Base-by-base conservation (phyloP, 306 rosid species). In the Malus asiatica region DNA sequence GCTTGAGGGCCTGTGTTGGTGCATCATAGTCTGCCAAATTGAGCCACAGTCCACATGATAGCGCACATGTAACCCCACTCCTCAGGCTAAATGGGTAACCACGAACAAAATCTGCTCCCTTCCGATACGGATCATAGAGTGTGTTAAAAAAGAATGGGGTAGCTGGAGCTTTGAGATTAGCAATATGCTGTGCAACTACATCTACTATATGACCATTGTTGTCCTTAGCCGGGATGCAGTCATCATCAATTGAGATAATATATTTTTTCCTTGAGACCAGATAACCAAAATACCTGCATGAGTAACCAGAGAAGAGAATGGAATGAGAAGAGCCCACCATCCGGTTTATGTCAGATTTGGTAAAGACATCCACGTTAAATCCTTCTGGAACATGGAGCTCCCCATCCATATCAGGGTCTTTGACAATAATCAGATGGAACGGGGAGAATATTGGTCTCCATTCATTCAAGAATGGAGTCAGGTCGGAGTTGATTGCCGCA, bases 141-240 rank as follows among this genome's bases (percentile, higher is more conserved):
- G 99, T 96, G 82, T 92, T 96, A 71, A 96, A 96, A 83, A 96
- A 96, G 89, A 96, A 96, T n/a, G 99, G 99, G 20, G 99, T 96
- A 12, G 99, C 99, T 25, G 99, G 99, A 67, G 93, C 89, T 81
- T 77, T 76, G 66, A 96, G 96, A 88, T 96, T 96, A 55, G 82
- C 58, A 15, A 89, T 62, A 78, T 95, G 99, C 88, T 92, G 97
- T 44, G 88, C 89, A 66, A 90, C 93, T 25, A 78, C 76, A 83
- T 96, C 97, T 66, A 89, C 85, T 59, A 87, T 30, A 74, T 66
- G 52, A 68, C 96, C 97, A 8, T 82, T 71, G 51, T 74, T 82
- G 79, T 96, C 93, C 81, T 68, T 90, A 42, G 96, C 96, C 1
- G 99, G 99, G 68, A 81, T 20, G 81, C 99, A 96, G 75, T 96